Conservation (phyloP, 2,329 filamentous ascomycete species). For the Cladorrhinum sp. region DNA sequence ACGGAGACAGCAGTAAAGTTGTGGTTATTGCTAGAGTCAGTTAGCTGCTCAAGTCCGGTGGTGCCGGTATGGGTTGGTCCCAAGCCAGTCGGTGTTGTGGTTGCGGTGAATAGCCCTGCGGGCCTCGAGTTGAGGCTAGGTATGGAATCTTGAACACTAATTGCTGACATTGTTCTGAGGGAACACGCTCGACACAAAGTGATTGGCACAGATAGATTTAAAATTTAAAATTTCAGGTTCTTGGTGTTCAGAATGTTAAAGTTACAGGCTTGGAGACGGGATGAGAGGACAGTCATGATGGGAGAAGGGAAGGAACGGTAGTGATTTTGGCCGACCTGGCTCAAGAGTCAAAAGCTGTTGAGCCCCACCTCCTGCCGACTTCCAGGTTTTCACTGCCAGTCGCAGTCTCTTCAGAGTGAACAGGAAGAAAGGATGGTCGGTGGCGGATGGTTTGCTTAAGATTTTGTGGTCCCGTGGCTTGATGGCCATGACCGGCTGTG, state of each 20-base stretch:
- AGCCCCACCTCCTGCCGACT: no score
- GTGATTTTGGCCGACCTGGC: no score
- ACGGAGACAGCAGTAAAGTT: not conserved
- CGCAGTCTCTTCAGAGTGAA: no score
- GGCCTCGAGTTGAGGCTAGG: not conserved
- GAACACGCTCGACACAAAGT: not conserved
- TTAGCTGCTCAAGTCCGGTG: not conserved
- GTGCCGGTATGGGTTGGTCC: not conserved
- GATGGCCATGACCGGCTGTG: not conserved
- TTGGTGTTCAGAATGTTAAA: no score
- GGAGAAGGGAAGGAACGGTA: no score
- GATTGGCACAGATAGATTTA: not conserved
- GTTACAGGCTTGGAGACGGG: no score
- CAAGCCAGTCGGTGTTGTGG: not conserved
- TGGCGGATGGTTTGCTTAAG: not conserved
- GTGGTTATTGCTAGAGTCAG: not conserved
- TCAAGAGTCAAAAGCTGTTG: no score
- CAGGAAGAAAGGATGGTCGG: no score
- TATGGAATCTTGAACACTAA: not conserved
- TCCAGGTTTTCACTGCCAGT: no score
- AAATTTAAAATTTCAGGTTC: no score
- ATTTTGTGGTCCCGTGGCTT: not conserved
- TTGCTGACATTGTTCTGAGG: not conserved
- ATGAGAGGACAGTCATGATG: no score
- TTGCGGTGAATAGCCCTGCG: not conserved